A percentile compares a stretch with the other conserved stretches of the same genome.
These are phyloP conservation scores for Xylariaceae sp. DNA, from an alignment of 2,329 filamentous ascomycete genomes.

Conservation along the genomic window DNA sequence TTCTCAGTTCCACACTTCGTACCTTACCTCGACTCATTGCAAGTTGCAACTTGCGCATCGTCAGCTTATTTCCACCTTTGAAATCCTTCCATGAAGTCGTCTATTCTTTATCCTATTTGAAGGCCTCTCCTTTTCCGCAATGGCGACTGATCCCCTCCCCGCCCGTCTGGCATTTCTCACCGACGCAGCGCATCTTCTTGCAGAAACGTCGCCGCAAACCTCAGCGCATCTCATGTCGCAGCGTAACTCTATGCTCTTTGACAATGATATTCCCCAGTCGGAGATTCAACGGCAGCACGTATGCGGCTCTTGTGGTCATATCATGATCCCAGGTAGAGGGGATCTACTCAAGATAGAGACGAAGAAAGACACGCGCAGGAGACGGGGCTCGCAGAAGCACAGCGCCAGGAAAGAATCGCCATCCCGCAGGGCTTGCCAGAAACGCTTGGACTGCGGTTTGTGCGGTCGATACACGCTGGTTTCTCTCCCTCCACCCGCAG, in stretches of 20 bases:
- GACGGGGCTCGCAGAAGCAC: no score
- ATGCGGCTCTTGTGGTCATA: constrained; percentile 54
- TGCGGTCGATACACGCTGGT: constrained; percentile 38
- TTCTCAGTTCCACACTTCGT: no score
- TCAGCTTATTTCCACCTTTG: neutral
- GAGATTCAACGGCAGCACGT: constrained; percentile 46
- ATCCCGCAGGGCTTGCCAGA: constrained; percentile 16
- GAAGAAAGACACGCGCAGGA: constrained; percentile 42
- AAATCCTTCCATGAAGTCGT: neutral
- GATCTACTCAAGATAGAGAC: constrained; percentile 32
- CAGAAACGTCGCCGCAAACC: constrained; percentile 42
- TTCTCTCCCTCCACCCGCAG: constrained; percentile 29
- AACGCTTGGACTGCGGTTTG: constrained; percentile 36
- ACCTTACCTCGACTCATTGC: no score
- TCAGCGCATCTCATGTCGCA: constrained; percentile 54
- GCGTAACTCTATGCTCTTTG: constrained; percentile 41
- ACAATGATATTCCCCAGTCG: constrained; percentile 34
- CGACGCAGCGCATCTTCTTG: constrained; percentile 52
- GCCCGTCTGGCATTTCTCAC: constrained; percentile 38
- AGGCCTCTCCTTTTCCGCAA: no score
- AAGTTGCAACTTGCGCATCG: neutral
- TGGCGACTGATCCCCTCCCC: constrained; percentile 18
- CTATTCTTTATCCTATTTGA: neutral
- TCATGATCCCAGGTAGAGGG: constrained; percentile 46
- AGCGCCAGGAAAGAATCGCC: constrained; percentile 8